These are phyloP conservation scores for Petunia secreta DNA, from an alignment of 257 asterid genomes.

Conservation along the genomic window DNA sequence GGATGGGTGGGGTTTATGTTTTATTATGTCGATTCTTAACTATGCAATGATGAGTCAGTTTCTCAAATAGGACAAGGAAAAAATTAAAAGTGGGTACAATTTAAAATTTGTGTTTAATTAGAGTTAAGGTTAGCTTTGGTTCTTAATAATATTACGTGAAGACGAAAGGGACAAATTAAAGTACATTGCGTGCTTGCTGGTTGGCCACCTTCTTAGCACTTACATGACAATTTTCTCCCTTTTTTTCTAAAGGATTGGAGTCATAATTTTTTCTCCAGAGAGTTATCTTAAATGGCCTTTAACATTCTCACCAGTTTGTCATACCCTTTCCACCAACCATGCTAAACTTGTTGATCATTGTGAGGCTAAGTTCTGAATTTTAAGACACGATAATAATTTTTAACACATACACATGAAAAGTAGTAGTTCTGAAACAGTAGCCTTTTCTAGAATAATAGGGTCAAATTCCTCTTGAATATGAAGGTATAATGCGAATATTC, in stretches of 20 bases:
- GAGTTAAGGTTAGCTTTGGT: slow-evolving; percentile 1
- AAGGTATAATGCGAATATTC: not conserved
- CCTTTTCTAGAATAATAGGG: no score
- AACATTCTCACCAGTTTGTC: not conserved
- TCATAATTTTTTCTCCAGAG: not conserved
- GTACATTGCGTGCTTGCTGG: not conserved
- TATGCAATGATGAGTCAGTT: not conserved
- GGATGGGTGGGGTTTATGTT: not conserved
- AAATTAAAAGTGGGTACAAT: not conserved
- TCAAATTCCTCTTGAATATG: not conserved
- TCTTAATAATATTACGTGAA: not conserved
- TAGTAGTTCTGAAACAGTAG: no score
- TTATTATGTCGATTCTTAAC: not conserved
- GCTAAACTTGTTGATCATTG: not conserved
- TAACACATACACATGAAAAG: no score
- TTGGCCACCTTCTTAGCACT: slow-evolving; percentile 23
- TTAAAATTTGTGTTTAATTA: not conserved
- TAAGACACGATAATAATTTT: no score
- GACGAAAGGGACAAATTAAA: slow-evolving; percentile 1
- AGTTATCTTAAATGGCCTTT: not conserved
- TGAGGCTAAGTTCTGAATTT: no score
- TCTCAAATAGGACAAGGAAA: not conserved
- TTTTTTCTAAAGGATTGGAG: not conserved
- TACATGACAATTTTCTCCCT: not conserved
- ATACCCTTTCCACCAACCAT: not conserved